Conservation (phyloP, 2,329 filamentous ascomycete genomes). For the Cercospora sojina region DNA sequence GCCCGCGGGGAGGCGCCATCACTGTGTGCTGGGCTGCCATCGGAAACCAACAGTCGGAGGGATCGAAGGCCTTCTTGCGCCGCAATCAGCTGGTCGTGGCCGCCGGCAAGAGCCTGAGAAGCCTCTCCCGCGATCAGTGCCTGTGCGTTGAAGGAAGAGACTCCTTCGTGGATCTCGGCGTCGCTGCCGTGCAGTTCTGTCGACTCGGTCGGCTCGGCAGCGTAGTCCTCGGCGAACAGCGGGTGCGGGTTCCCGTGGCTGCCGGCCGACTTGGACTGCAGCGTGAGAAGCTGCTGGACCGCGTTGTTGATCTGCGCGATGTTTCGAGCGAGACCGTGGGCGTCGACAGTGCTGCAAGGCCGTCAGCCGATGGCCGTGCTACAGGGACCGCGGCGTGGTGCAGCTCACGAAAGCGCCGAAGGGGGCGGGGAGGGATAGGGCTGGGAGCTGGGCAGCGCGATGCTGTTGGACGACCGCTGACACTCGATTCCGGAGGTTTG, state of each 20-base stretch:
- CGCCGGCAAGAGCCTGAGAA: slow-evolving; percentile 16
- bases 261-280: background rate
- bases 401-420: background rate
- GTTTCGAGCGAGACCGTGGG: slow-evolving; percentile 5
- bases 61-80: slow-evolving; percentile 17
- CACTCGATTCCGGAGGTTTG: slow-evolving; percentile 18
- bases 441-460: background rate
- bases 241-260: background rate
- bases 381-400: background rate
- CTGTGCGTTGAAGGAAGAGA: slow-evolving; percentile 15
- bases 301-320: slow-evolving; percentile 17
- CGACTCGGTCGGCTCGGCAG: background rate
- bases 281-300: slow-evolving; percentile 15
- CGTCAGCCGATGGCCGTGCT: background rate
- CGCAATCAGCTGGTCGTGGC: slow-evolving; percentile 13
- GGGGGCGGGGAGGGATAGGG: background rate
- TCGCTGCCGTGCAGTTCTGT: slow-evolving; percentile 4
- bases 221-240: background rate
- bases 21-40: slow-evolving; percentile 1
- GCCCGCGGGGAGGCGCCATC: background rate
- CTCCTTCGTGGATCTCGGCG: slow-evolving; percentile 14
- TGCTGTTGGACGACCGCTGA: slow-evolving; percentile 8
- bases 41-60: slow-evolving; percentile 7
- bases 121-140: slow-evolving; percentile 17
- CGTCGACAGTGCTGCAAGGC: slow-evolving; percentile 1